Conservation (phyloP, 139 green algal species). For the Desmodesmus armatus region DNA sequence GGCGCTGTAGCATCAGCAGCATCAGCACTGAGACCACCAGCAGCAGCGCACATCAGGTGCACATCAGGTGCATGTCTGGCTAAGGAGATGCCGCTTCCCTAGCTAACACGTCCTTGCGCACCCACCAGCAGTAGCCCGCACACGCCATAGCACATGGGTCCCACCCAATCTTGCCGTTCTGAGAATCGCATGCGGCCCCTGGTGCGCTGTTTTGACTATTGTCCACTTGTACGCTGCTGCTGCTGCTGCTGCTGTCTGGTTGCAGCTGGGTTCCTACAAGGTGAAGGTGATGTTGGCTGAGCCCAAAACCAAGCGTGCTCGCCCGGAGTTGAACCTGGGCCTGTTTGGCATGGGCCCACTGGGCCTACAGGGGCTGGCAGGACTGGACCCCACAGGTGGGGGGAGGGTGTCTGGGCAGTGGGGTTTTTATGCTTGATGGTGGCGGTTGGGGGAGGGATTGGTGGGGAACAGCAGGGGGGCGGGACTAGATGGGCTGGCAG, state of each 20-base stretch:
- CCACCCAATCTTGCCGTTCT: too few relatives aligned
- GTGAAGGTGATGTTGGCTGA: constrained; percentile 95
- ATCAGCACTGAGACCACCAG: neutral
- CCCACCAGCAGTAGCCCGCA: neutral
- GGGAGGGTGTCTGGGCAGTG: neutral
- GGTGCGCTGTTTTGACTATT: too few relatives aligned
- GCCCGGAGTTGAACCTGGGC: neutral
- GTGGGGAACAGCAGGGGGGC: too few relatives aligned
- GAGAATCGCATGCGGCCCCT: too few relatives aligned
- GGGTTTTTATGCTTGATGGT: neutral
- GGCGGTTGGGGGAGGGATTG: too few relatives aligned
- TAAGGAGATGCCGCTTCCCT: too few relatives aligned
- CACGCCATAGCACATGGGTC: too few relatives aligned
- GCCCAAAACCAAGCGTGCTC: constrained; percentile 84
- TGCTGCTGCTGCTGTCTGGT: constrained; percentile 5
- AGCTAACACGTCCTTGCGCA: neutral
- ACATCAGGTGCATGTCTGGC: too few relatives aligned
- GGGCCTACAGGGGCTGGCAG: constrained; percentile 21
- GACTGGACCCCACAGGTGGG: constrained; percentile 19
- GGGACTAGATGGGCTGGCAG: too few relatives aligned
- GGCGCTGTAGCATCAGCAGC: neutral
- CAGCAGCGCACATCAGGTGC: neutral
- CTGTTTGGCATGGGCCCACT: constrained; percentile 7
- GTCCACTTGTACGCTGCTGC: neutral
- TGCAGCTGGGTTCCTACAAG: constrained; percentile 84